Evolutionary conservation across 208 protist genomes (phyloP).

Genomic region (Leishmania braziliensis): DNA sequence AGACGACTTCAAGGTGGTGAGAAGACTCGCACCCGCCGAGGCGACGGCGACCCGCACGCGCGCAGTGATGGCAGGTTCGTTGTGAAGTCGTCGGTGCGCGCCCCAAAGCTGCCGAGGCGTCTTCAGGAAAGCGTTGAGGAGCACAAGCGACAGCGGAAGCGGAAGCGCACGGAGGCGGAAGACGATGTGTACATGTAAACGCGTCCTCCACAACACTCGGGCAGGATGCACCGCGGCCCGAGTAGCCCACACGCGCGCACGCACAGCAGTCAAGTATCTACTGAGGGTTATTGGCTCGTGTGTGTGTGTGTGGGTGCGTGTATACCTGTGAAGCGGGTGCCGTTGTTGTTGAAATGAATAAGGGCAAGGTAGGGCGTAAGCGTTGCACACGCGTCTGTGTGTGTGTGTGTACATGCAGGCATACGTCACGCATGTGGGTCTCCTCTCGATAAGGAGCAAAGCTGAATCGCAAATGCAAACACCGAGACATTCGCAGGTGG

Average conservation of each 20-base stretch:
- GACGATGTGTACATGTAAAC: neutral
- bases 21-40: neutral
- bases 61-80: slow-evolving; percentile 47
- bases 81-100: slow-evolving; percentile 47
- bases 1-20: neutral
- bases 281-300: neutral
- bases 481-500: neutral
- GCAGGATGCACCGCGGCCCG: neutral
- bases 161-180: slow-evolving; percentile 25
- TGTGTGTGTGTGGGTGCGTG: neutral
- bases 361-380: neutral
- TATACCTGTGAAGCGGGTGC: neutral
- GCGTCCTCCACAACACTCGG: neutral
- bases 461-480: neutral
- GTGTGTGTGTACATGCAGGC: neutral
- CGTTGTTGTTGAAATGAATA: neutral
- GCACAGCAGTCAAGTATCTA: neutral
- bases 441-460: neutral
- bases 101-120: slow-evolving; percentile 61
- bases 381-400: neutral
- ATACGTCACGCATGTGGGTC: neutral
- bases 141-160: slow-evolving; percentile 31
- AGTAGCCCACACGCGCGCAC: neutral
- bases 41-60: neutral
- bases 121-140: slow-evolving; percentile 35